phyloP scores from a whole-genome alignment of 805 yeast species.

The Kuraishia capsulata region DNA sequence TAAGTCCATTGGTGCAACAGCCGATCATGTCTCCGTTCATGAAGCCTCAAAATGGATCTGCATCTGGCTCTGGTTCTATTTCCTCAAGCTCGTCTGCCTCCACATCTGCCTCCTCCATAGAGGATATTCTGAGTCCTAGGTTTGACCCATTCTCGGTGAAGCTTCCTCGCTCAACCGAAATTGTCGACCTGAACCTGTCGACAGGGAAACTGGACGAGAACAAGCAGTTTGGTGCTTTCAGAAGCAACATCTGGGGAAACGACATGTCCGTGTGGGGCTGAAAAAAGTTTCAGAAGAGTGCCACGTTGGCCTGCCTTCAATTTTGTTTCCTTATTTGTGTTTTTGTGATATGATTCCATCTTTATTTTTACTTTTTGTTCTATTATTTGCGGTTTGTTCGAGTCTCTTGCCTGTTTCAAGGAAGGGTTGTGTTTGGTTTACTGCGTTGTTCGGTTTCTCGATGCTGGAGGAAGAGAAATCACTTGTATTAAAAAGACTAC shows the following conservation, averaged over 20 bases:
- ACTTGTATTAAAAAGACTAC: no score
- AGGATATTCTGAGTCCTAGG: conserved; percentile 2
- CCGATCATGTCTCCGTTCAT: conserved; percentile 3
- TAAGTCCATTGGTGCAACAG: background rate
- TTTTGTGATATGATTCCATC: background rate
- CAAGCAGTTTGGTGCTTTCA: conserved; percentile 3
- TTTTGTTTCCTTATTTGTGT: background rate
- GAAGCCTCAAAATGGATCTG: conserved; percentile 1
- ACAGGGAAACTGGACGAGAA: background rate
- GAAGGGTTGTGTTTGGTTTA: no score
- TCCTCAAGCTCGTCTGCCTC: conserved; percentile 2
- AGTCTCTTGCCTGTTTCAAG: no score
- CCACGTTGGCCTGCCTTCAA: background rate
- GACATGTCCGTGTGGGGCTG: conserved; percentile 17
- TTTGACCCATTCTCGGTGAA: conserved; percentile 3
- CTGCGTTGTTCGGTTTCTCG: no score
- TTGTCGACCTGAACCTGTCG: background rate
- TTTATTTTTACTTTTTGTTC: background rate
- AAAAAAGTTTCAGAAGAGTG: conserved; percentile 1
- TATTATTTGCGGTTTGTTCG: no score
- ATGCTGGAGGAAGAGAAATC: no score
- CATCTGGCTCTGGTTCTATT: background rate
- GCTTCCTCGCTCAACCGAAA: background rate
- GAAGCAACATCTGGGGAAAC: conserved; percentile 13
- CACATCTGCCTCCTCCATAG: background rate